Conservation (phyloP, 441 rosid species). For the Pelargonium myrrhifolium region DNA sequence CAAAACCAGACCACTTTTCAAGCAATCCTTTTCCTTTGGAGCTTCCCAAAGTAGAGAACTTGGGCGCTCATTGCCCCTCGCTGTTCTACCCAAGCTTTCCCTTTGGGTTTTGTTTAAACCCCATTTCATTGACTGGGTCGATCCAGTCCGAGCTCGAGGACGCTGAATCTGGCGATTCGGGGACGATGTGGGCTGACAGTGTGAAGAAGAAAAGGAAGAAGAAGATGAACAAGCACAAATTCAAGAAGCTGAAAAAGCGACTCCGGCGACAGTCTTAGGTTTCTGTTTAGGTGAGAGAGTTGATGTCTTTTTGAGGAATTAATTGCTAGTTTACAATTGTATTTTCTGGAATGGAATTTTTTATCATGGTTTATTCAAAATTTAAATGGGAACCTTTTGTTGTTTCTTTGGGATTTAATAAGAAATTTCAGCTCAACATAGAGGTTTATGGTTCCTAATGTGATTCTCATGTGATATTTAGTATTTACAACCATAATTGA, state of each 20-base stretch:
- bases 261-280: constrained; percentile 42
- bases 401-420: neutral
- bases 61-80: constrained; percentile 15
- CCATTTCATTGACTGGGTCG: constrained; percentile 23
- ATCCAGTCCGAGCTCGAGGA: constrained; percentile 15
- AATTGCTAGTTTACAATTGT: neutral
- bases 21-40: neutral
- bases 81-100: constrained; percentile 25
- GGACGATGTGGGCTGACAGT: constrained; percentile 59
- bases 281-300: constrained; percentile 21
- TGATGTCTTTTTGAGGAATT: neutral
- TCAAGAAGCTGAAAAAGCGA: constrained; percentile 67
- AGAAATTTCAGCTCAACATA: neutral
- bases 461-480: too few species aligned
- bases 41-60: constrained; percentile 10
- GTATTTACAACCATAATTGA: too few species aligned
- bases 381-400: neutral
- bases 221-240: constrained; percentile 93
- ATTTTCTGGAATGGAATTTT: neutral
- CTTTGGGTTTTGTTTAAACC: constrained; percentile 22
- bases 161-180: constrained; percentile 17
- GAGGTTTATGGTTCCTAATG: too few species aligned
- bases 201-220: constrained; percentile 94
- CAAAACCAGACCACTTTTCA: constrained; percentile 2
- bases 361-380: constrained; percentile 5